Conservation (phyloP, 192 early-diverging fungal genomes). For the Backusella mclennaniae region DNA sequence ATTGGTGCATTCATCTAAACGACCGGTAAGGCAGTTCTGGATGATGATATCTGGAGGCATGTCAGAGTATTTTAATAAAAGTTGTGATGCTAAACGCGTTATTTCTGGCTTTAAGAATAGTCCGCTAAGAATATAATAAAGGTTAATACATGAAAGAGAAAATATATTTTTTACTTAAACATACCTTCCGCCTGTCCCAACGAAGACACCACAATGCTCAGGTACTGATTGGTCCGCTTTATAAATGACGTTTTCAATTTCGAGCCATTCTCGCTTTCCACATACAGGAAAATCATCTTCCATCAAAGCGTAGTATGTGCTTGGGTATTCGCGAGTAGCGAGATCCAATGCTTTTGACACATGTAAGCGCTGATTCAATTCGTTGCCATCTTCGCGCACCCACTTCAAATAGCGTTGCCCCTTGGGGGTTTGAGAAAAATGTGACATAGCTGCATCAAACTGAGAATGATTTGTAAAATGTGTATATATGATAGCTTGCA, state of each 20-base stretch:
- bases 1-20: constrained; percentile 41
- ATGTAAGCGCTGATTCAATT: constrained; percentile 51
- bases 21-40: constrained; percentile 50
- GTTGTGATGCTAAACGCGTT: constrained; percentile 24
- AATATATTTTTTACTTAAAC: background rate
- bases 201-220: constrained; percentile 53
- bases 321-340: constrained; percentile 29
- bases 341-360: constrained; percentile 42
- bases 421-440: constrained; percentile 37
- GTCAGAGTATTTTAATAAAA: constrained; percentile 30
- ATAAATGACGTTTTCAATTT: constrained; percentile 50
- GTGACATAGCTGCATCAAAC: constrained; percentile 36
- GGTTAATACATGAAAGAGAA: background rate
- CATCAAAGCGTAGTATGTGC: constrained; percentile 45
- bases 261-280: constrained; percentile 41
- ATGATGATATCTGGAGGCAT: constrained; percentile 54
- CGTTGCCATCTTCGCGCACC: constrained; percentile 43
- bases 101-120: constrained; percentile 36
- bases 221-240: constrained; percentile 39
- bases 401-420: constrained; percentile 48
- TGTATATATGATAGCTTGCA: constrained; percentile 51
- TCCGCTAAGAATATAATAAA: constrained; percentile 21
- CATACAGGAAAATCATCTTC: constrained; percentile 60
- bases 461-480: constrained; percentile 48
- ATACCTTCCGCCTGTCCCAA: constrained; percentile 56